Conservation (phyloP, 2,329 filamentous ascomycete genomes). For the Berkeleyomyces rouxiae region DNA sequence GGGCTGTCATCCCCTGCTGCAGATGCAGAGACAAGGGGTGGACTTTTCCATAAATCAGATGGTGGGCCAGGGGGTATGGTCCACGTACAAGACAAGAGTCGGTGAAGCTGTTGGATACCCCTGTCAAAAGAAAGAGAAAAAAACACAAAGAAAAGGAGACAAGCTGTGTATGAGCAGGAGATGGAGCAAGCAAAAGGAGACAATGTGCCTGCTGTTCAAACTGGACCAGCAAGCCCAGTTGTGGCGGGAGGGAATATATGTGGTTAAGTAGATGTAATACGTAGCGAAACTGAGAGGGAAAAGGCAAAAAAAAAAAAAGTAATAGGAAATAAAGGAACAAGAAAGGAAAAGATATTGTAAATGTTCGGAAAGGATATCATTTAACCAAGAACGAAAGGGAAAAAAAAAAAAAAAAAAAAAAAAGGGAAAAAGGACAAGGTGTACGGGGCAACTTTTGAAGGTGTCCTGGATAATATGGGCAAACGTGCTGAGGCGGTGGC, state of each 20-base stretch:
- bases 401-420: conserved; percentile 14
- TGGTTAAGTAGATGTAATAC: not conserved
- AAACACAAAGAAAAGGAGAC: conserved; percentile 14
- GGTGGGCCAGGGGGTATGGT: not conserved
- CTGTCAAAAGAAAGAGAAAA: conserved; percentile 14
- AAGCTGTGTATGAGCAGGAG: conserved; percentile 6
- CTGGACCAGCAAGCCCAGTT: not conserved
- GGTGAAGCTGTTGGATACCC: not conserved
- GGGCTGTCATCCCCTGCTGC: not conserved
- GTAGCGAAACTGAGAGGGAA: conserved; percentile 10
- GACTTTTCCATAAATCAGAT: not conserved
- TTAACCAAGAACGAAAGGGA: conserved; percentile 16
- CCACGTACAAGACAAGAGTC: too few species aligned
- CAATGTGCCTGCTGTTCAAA: not conserved
- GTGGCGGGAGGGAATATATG: not conserved
- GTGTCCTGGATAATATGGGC: not conserved
- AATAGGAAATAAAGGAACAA: not conserved
- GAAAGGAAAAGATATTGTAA: conserved; percentile 2
- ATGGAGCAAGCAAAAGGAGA: not conserved
- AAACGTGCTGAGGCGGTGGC: not conserved
- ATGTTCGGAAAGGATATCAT: conserved; percentile 12
- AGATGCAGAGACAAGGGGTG: not conserved
- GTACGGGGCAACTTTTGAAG: conserved; percentile 11
- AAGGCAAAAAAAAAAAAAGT: conserved; percentile 15
- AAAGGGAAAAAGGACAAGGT: conserved; percentile 12